Base-by-base conservation (phyloP, 345 rosid species). In the Aquilaria sinensis region DNA sequence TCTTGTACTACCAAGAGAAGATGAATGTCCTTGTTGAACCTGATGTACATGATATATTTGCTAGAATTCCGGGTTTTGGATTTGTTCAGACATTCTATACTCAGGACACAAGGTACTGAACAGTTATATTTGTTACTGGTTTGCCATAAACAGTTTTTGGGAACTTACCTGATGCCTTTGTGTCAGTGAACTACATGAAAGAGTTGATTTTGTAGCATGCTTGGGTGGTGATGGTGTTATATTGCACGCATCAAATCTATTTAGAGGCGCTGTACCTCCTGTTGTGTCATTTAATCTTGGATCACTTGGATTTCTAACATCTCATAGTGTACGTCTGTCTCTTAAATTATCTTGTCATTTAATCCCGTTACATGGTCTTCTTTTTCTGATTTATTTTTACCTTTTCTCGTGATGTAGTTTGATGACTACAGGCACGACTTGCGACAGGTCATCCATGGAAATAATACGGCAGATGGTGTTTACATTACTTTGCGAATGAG, bases 221-320 rank as follows among this genome's bases (percentile, higher is more conserved):
- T 76, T 93, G 82, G 98, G 98, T 23, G 98, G 98, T 29, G 98
- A 93, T 70, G 98, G 98, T 51, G 98, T 93, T 61, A 93, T 93
- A 70, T 75, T 93, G 56, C 98, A 93, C 68, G 97, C 90, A 60
- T 93, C 98, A 69, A 93, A 93, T 74, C 77, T 93, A 74, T 93
- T 93, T 79, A 82, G 87, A 76, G 96, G 80, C 54, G 86, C 98
- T 11, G 87, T 93, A 66, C 98, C 97, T 45, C 98, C 98, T 16
- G 97, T 93, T 60, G 96, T 93, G 50, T 90, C 98, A 51, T 93
- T 93, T 65, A 93, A 90, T 72, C 95, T 93, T 47, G 98, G 98
- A 58, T 93, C 98, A 57, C 94, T 90, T 74, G 98, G 98, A 74
- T 93, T 93, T 77, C 96, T 93, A 66, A 88, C 98, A 57, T 88